These are phyloP conservation scores for Heliamphora exappendiculata DNA, from an alignment of 148 eudicot genomes.

Conservation along the genomic window DNA sequence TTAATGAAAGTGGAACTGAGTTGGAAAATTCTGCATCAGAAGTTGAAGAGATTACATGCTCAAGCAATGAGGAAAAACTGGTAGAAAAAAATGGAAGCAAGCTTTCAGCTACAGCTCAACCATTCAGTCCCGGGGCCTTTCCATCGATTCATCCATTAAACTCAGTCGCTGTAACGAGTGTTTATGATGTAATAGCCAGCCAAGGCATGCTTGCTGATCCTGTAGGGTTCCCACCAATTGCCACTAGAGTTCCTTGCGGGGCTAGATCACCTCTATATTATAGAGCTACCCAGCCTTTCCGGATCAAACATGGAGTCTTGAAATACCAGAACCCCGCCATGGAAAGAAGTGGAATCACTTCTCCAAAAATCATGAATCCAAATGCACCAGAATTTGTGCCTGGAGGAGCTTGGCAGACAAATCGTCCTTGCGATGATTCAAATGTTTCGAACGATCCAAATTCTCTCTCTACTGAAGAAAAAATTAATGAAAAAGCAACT, in stretches of 20 bases:
- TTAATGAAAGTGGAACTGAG: slow-evolving; percentile 28
- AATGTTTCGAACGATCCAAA: slow-evolving; percentile 26
- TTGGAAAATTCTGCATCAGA: slow-evolving; percentile 25
- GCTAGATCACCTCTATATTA: slow-evolving; percentile 82
- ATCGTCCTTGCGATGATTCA: slow-evolving; percentile 23
- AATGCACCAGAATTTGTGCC: slow-evolving; percentile 97
- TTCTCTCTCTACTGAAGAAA: slow-evolving; percentile 21
- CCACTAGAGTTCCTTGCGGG: slow-evolving; percentile 86
- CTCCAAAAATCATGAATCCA: slow-evolving; percentile 69
- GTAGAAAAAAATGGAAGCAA: slow-evolving; percentile 65
- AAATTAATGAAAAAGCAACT: slow-evolving; percentile 20
- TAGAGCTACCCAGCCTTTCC: slow-evolving; percentile 39
- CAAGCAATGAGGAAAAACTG: slow-evolving; percentile 45
- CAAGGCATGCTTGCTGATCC: slow-evolving; percentile 69
- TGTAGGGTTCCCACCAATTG: slow-evolving; percentile 72
- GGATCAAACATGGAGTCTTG: slow-evolving; percentile 38
- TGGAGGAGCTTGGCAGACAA: slow-evolving; percentile 34
- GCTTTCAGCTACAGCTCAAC: slow-evolving; percentile 89
- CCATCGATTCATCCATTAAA: slow-evolving; percentile 33
- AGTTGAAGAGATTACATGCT: slow-evolving; percentile 23
- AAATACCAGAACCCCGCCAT: slow-evolving; percentile 25
- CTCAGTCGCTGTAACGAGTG: slow-evolving; percentile 25
- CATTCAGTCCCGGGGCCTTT: slow-evolving; percentile 57
- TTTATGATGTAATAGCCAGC: slow-evolving; percentile 61
- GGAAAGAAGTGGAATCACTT: slow-evolving; percentile 24